Conservation (phyloP, 352 stramenopile genomes). For the Phytophthora aleatoria region DNA sequence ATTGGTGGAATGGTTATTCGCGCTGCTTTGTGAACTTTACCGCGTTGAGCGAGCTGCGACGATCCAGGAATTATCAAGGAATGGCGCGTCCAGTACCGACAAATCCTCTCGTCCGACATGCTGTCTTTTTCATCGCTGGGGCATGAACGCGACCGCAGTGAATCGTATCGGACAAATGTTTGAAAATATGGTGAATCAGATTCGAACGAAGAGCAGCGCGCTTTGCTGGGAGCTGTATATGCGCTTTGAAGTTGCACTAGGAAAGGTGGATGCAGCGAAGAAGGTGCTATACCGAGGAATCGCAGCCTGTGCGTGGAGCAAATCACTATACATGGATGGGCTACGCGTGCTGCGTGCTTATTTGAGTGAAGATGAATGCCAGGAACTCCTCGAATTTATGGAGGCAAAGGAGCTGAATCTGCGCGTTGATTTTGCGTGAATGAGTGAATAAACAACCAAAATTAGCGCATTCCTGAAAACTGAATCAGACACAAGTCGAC, state of each 20-base stretch:
- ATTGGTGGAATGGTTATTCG: conserved; percentile 79
- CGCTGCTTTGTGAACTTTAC: conserved; percentile 65
- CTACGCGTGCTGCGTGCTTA: conserved; percentile 68
- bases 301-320: conserved; percentile 79
- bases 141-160: conserved; percentile 55
- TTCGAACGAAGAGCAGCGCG: conserved; percentile 55
- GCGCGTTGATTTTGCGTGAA: conserved; percentile 43
- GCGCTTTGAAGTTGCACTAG: conserved; percentile 74
- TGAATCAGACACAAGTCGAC: no score
- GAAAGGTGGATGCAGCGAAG: conserved; percentile 68
- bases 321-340: conserved; percentile 72
- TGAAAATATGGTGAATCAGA: conserved; percentile 61
- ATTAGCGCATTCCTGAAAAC: conserved; percentile 2
- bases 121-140: conserved; percentile 76
- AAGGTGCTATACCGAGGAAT: conserved; percentile 81
- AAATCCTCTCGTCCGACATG: conserved; percentile 30
- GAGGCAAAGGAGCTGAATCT: conserved; percentile 74
- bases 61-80: conserved; percentile 12
- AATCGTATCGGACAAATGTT: conserved; percentile 65
- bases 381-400: conserved; percentile 74
- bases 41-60: conserved; percentile 51
- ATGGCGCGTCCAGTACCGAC: not conserved
- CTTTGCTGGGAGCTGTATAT: conserved; percentile 79
- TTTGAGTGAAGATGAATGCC: conserved; percentile 59
- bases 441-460: conserved; percentile 3